phyloP scores from a whole-genome alignment of 2,329 filamentous ascomycete genomes.

The Colletotrichum gigasporum region DNA sequence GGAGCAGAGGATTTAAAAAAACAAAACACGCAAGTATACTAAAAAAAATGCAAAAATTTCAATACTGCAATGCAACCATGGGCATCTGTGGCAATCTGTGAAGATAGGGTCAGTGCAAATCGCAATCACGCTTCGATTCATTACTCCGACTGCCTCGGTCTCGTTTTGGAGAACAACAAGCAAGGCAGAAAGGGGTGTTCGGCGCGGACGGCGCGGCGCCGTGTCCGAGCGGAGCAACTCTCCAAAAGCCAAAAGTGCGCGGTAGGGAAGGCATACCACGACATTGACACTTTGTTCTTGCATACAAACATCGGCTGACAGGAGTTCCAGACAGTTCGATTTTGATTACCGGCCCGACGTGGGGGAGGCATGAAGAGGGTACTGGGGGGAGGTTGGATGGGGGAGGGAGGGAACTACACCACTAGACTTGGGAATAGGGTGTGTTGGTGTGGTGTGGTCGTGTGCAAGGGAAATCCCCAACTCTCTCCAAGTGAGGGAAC shows the following conservation, averaged over 20 bases:
- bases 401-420: background rate
- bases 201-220: background rate
- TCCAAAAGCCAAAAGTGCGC: background rate
- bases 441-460: too few species aligned
- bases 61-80: too few species aligned
- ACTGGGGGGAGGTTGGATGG: background rate
- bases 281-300: slow-evolving; percentile 8
- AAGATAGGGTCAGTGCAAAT: too few species aligned
- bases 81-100: too few species aligned
- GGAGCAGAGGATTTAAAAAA: too few species aligned
- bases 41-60: too few species aligned
- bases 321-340: slow-evolving; percentile 26
- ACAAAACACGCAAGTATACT: too few species aligned
- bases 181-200: too few species aligned
- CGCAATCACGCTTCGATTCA: background rate
- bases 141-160: background rate
- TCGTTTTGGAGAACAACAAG: too few species aligned
- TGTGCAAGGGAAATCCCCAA: background rate
- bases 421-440: too few species aligned
- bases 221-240: background rate
- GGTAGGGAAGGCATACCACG: background rate
- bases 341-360: slow-evolving; percentile 23
- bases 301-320: slow-evolving; percentile 28
- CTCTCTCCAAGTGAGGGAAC: background rate
- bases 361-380: slow-evolving; percentile 14